Conservation (phyloP, 2,329 filamentous ascomycete species). For the Alternaria consortialis region DNA sequence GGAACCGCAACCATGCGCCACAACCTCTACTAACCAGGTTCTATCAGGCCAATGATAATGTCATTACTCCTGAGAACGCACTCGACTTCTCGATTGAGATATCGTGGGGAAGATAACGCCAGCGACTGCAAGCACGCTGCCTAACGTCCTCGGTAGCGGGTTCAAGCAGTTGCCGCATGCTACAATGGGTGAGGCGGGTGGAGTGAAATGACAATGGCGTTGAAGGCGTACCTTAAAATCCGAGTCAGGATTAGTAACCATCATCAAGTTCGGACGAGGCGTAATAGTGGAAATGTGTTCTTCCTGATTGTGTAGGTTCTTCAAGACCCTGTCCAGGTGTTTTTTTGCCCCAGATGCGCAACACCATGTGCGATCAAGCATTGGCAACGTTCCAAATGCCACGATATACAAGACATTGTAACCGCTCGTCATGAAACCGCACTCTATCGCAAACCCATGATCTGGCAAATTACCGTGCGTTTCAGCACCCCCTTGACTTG, state of each 20-base stretch:
- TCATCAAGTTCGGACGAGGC: not conserved
- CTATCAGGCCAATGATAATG: constrained; percentile 30
- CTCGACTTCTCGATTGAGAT: constrained; percentile 53
- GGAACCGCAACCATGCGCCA: not conserved
- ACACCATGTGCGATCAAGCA: not conserved
- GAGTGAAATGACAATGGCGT: constrained; percentile 2
- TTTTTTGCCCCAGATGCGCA: not conserved
- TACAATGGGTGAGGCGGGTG: not conserved
- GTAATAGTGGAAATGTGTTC: not conserved
- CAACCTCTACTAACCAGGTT: not conserved
- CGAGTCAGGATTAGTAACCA: not conserved
- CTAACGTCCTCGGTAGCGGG: constrained; percentile 19
- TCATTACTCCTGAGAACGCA: constrained; percentile 44
- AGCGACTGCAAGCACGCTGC: constrained; percentile 32
- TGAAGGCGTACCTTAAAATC: not conserved
- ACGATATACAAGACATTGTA: not conserved
- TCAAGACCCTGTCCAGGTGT: not conserved
- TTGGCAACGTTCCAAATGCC: not conserved
- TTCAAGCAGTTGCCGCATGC: constrained; percentile 7
- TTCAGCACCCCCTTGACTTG: constrained; percentile 19
- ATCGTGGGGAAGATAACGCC: constrained; percentile 51
- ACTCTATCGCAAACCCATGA: not conserved
- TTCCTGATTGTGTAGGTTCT: not conserved
- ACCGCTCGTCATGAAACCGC: not conserved
- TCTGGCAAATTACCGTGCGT: constrained; percentile 6